Evolutionary conservation across 208 protist species (phyloP), one percentile per base, ranked within the genome.

Genomic region (Leptomonas pyrrhocoris): DNA sequence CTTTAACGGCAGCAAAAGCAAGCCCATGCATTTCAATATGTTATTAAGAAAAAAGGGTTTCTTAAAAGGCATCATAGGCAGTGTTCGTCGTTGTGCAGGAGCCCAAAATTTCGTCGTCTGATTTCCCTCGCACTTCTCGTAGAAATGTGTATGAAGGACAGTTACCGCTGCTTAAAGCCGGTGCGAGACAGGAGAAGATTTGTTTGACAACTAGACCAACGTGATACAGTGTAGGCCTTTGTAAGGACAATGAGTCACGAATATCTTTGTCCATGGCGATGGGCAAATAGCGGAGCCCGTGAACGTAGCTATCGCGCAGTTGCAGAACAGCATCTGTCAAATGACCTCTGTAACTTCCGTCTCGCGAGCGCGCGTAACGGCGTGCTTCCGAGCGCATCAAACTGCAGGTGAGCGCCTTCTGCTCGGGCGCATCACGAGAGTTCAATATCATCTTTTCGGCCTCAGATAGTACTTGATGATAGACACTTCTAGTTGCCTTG

Each of bases 141-240:
- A 93, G 59, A 76, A 93, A 90, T n/a, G 56, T 53, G 63, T 88
- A 90, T 16, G 85, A 93, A 46, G 84, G 84, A 43, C 88, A 93
- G 7, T 74, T 71, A 9, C 71, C 54, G 48, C 53, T 64, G 27
- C 70, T 62, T 16, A 75, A 28, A 53, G 60, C 58, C 27, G 83
- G 77, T 36, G 83, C 77, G 65, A 90, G 55, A 61, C 87, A 93
- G 56, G 56, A 69, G 40, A 64, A 51, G 36, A 75, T 63, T 45
- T 90, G 75, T 23, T 74, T 58, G 49, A 89, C n/a, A 46, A 80
- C 80, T 16, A 90, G 45, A 36, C 62, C n/a, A 3, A 77, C 80
- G 31, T 73, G 31, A 27, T 46, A 69, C 66, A 93, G 56, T 15
- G 70, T 65, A 60, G 68, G 71, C 58, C 38, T 38, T 58, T 73